Conservation (phyloP, 352 stramenopile genomes). For the Phytophthora sp. region DNA sequence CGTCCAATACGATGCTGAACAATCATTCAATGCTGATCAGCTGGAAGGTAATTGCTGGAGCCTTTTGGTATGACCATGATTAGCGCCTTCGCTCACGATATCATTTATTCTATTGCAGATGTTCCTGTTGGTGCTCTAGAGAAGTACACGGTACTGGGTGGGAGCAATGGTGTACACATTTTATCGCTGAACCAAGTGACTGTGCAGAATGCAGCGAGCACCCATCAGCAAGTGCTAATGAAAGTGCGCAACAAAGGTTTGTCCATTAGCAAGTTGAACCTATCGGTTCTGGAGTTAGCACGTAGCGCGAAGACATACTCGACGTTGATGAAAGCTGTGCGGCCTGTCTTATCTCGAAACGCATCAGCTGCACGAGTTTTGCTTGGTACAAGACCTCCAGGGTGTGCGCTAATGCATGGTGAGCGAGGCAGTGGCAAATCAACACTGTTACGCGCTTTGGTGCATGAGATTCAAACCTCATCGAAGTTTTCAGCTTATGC, state of each 20-base stretch:
- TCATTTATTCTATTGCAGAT: constrained; percentile 34
- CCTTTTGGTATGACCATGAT: not conserved
- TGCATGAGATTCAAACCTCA: constrained; percentile 42
- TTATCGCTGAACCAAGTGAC: constrained; percentile 42
- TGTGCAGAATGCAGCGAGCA: constrained; percentile 37
- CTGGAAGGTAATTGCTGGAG: constrained; percentile 47
- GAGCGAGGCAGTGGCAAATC: constrained; percentile 82
- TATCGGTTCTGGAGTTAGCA: constrained; percentile 47
- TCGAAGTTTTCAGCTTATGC: constrained; percentile 48
- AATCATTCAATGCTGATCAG: constrained; percentile 45
- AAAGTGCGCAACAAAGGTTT: constrained; percentile 17
- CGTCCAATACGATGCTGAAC: constrained; percentile 52
- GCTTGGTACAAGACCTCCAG: constrained; percentile 60
- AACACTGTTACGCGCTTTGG: constrained; percentile 61
- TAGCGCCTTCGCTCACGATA: not conserved
- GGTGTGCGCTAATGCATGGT: constrained; percentile 74
- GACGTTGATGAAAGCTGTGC: constrained; percentile 50
- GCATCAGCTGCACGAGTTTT: constrained; percentile 61
- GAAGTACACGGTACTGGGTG: constrained; percentile 65
- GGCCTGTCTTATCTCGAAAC: constrained; percentile 56
- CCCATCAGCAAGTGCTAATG: constrained; percentile 32
- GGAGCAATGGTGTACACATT: constrained; percentile 30
- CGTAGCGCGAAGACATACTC: constrained; percentile 53
- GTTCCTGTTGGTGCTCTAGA: constrained; percentile 58
- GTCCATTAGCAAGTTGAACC: constrained; percentile 21